A percentile compares a stretch with the other conserved stretches of the same genome.
phyloP scores from a whole-genome alignment of 331 rosid species.

The Acacia concinna region DNA sequence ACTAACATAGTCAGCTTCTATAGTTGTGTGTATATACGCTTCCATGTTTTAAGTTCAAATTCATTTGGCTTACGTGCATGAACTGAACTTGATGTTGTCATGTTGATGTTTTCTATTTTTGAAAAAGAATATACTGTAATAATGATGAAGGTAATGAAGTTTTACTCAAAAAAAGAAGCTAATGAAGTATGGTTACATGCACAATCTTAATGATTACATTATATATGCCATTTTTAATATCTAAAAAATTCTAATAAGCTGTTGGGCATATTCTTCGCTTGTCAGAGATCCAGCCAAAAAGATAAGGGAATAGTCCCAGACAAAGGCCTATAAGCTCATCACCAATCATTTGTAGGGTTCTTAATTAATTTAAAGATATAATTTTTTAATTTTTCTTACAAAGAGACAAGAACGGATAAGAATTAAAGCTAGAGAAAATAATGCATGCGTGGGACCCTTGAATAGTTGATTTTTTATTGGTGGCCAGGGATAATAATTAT shows the following conservation, averaged over 20 bases:
- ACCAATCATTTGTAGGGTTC: conserved; percentile 35
- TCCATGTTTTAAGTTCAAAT: background rate
- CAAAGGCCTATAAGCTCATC: conserved; percentile 15
- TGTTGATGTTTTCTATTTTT: background rate
- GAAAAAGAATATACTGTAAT: no score
- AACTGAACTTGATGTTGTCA: background rate
- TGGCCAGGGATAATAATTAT: conserved; percentile 2
- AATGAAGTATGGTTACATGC: background rate
- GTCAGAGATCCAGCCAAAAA: conserved; percentile 11
- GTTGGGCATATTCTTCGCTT: background rate
- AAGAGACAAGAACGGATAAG: background rate
- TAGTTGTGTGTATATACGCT: background rate
- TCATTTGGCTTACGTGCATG: background rate
- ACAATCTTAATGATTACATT: background rate
- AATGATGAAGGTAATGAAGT: background rate
- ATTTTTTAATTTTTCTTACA: background rate
- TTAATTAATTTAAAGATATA: background rate
- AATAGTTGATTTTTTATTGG: conserved; percentile 18
- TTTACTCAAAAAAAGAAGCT: no score
- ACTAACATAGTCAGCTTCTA: no score
- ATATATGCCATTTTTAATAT: background rate
- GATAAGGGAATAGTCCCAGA: conserved; percentile 11
- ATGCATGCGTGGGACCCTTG: background rate
- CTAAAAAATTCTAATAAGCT: background rate
- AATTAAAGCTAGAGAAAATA: background rate